Base-by-base conservation (phyloP, 148 eudicot species). In the Cornus florida region DNA sequence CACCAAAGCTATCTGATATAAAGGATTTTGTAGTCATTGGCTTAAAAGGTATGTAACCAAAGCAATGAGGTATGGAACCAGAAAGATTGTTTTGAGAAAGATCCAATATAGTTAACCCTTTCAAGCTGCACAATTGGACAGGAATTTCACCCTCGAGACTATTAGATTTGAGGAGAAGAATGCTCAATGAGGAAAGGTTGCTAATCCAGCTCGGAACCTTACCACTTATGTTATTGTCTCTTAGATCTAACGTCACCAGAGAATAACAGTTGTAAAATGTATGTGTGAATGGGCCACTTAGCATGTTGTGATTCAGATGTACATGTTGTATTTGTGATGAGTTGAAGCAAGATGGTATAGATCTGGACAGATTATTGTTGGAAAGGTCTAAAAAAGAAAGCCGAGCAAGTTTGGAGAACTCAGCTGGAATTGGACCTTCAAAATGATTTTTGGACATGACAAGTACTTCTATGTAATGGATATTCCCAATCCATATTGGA, bases 301-400 rank as follows among this genome's bases (percentile, higher is more conserved):
- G 39, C 13, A 14, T 33, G 10, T 74, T 74, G 4, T 11, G 11
- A 57, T 19, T 10, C 46, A 74, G n/a, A 35, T 59, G 67, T 33
- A 71, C 38, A 43, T 50, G 5, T 71, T 48, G 20, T 7, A 67
- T 67, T 12, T 4, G 1, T 10, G 69, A 11, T 67, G 69, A 10
- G 69, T 28, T 75, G 3, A 79, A 32, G 74, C 85, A 83, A 9
- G 33, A 11, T 53, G 82, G 85, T 28, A 83, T 75, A 1, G 60
- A 7, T 13, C 84, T 81, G 3, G 48, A 32, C 19, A 82, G 16
- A 19, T 43, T 70, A 59, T 79, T 82, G 59, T 43, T 23, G 7
- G 84, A 82, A 19, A 80, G 32, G 69, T 83, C 86, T 67, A 77
- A 38, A 28, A 83, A 66, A 1, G 56, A 62, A 20, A 41, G 22